Base-by-base conservation (phyloP, 805 yeast genomes). In the Maudiozyma bulderi region DNA sequence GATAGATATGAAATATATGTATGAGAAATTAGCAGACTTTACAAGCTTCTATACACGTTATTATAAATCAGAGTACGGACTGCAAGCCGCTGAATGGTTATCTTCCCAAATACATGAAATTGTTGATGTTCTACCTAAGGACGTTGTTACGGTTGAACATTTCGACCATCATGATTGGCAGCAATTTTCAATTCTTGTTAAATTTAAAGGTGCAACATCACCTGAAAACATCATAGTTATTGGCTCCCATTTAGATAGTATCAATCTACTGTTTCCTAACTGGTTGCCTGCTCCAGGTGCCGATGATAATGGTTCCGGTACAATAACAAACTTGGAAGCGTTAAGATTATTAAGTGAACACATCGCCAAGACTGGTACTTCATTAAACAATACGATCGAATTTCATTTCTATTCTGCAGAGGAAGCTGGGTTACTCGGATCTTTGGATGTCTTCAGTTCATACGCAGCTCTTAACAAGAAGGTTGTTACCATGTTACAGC, bases 381-480 rank as follows among this genome's bases (percentile, higher is more conserved):
- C 67, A 50, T 88, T 90, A 11, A 68, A 75, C 41, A 86, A 88
- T 66, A 79, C 95, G 0, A 67, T 91, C 15, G 95, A 91, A 64
- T 90, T 91, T 71, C 98, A 91, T 68, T 91, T 88, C 74, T 91
- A 88, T 70, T 79, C 95, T 30, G 98, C 95, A 1, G 98, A 91
- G 70, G 98, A 91, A 73, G 89, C 87, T 52, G 97, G 96, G 0
- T 70, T 87, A 49, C 71, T 86, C 47, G 98, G 98, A 1, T 87
- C 96, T 5, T 74, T 80, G 54, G 95, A 86, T 52, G 77, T 91
- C 9, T 86, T 86, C 64, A 66, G 76, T 8, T 40, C 50, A 9
- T 64, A 68, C 29, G 85, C 85, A 60, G 61, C 68, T 9, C 56
- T 62, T 14, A 69, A 71, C 32, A 69, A 68, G 44, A 69, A 74